Evolutionary conservation across 148 eudicot species (phyloP).

Genomic region (Rhododendron ferrugineum): DNA sequence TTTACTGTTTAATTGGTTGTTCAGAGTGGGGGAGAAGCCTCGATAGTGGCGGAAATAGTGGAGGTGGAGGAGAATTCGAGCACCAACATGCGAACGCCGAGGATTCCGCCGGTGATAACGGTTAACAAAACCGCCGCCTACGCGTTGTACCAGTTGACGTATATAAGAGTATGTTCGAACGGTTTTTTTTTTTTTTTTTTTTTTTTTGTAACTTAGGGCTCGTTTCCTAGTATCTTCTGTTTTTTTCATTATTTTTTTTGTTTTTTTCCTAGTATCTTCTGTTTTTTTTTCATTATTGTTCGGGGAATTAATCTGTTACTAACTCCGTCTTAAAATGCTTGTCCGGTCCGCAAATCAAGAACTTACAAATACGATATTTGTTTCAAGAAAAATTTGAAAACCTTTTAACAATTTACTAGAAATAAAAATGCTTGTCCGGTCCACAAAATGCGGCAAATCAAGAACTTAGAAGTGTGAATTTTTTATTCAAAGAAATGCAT

Average conservation of each 20-base stretch:
- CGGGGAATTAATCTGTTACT: background rate
- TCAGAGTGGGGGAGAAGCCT: constrained; percentile 86
- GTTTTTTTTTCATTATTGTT: background rate
- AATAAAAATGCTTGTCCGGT: too few species aligned
- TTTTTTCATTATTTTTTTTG: background rate
- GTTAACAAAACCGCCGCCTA: constrained; percentile 76
- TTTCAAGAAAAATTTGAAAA: background rate
- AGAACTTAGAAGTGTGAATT: too few species aligned
- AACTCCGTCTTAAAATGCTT: background rate
- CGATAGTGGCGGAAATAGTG: constrained; percentile 78
- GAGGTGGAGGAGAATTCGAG: constrained; percentile 88
- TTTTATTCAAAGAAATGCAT: background rate
- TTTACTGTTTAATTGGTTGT: background rate
- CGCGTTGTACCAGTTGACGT: constrained; percentile 70
- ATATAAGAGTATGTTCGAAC: constrained; percentile 59
- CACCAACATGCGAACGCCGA: constrained; percentile 56
- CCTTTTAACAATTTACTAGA: background rate
- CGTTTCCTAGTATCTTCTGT: background rate
- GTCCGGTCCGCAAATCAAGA: background rate
- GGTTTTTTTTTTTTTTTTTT: background rate
- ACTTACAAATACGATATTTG: background rate
- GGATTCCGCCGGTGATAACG: constrained; percentile 73
- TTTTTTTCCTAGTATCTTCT: too few species aligned
- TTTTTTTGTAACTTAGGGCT: background rate
- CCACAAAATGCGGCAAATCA: too few species aligned